Base-by-base conservation (phyloP, 257 asterid genomes). In the Coffea eugenioides region DNA sequence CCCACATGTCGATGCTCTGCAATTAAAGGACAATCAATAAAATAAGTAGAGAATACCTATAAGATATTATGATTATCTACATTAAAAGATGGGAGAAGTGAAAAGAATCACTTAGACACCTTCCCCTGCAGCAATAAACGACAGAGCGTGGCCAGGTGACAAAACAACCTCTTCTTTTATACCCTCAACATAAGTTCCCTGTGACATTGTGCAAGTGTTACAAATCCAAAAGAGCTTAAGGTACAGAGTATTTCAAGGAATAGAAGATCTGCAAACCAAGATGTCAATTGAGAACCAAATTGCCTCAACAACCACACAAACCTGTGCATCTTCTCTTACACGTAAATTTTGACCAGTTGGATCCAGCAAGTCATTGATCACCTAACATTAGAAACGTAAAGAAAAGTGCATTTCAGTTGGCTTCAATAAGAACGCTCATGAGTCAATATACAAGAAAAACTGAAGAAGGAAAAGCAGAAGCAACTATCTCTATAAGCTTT, bases 1-100 rank as follows among this genome's bases (percentile, higher is more conserved):
- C 99, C 99, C 82, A 96, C 99, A 67, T 96, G 99, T 12, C 99
- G 97, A 84, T 96, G 99, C 88, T 96, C 99, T 96, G 98, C 85
- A 85, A 85, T 81, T 79, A 79, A 67, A 88, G 77, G 79, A 80
- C 73, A 88, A 57, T 72, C 75, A 61, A 59, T 7, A 73, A 34
- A 43, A 74, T 25, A 54, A 76, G 67, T 65, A 61, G 25, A 70
- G 64, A 43, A 52, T 49, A 51, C 54, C 5, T 13, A 36, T 8
- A 56, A 65, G 51, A 68, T 61, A 49, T 68, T 21, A 41, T 61
- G 52, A 45, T 45, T 13, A 62, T 68, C 78, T 76, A 73, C 73
- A 52, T 61, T 14, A 65, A 46, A 36, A 66, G 34, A 65, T 74
- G 7, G 69, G 27, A n/a, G 45, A 80, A 64, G 61, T 51, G 54